phyloP scores from a whole-genome alignment of 1,139 yeast species.

The Taphrina sp. region DNA sequence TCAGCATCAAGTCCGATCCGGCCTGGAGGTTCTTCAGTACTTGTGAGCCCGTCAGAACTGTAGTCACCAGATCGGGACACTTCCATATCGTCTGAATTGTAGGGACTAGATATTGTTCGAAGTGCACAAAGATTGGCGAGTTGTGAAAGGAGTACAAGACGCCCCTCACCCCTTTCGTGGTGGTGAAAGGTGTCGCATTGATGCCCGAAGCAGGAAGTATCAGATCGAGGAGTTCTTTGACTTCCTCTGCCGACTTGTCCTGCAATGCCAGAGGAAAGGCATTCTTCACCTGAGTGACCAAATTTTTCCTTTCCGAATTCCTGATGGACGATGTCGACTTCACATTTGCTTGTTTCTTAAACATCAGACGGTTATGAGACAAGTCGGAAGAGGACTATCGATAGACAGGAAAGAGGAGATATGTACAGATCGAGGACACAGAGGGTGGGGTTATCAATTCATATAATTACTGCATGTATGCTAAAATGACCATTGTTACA shows the following conservation, averaged over 20 bases:
- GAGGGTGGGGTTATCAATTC: too few relatives aligned
- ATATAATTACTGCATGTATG: background rate
- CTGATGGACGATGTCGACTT: constrained; percentile 24
- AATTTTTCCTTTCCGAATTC: constrained; percentile 16
- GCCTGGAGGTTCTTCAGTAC: constrained; percentile 15
- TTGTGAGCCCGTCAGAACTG: constrained; percentile 14
- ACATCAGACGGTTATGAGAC: too few relatives aligned
- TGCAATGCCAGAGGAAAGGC: constrained; percentile 1
- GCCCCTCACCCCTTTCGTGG: constrained; percentile 18
- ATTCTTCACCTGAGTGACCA: constrained; percentile 5
- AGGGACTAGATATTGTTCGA: constrained; percentile 14
- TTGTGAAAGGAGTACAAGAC: constrained; percentile 2
- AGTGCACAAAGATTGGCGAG: constrained; percentile 10
- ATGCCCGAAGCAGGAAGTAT: constrained; percentile 18
- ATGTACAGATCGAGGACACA: too few relatives aligned
- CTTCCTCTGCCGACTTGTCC: constrained; percentile 8
- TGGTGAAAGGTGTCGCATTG: constrained; percentile 1
- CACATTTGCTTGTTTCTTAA: constrained; percentile 17
- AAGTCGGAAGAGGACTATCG: too few relatives aligned
- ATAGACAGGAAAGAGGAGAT: too few relatives aligned
- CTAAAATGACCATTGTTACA: too few relatives aligned
- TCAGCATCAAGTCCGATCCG: constrained; percentile 27
- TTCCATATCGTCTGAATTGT: constrained; percentile 11
- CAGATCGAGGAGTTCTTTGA: constrained; percentile 6
- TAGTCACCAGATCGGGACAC: constrained; percentile 6